Percentiles rank a stretch among this genome's conserved stretches.
Evolutionary conservation across 768 basidiomycete genomes (phyloP).

Genomic region (Calocybe gangraenosa): DNA sequence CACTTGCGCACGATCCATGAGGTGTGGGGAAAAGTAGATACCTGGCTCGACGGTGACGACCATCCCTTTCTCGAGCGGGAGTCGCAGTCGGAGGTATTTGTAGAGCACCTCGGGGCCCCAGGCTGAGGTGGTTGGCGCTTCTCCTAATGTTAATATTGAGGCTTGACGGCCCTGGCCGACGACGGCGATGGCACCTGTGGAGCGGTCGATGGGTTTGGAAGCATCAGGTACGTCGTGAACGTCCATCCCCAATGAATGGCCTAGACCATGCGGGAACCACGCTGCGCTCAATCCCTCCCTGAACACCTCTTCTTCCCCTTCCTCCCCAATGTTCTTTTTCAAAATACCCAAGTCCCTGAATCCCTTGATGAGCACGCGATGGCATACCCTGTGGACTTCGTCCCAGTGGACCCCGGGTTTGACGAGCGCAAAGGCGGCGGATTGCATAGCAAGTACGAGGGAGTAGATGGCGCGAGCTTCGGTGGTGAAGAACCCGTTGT

Average conservation of each 20-base stretch:
- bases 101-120: constrained; percentile 66
- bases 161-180: constrained; percentile 7
- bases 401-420: constrained; percentile 90
- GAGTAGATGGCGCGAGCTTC: constrained; percentile 82
- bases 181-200: constrained; percentile 31
- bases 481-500: constrained; percentile 82
- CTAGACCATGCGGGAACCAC: constrained; percentile 94
- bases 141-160: not conserved
- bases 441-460: constrained; percentile 89
- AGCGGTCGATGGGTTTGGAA: constrained; percentile 64
- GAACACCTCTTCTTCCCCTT: constrained; percentile 62
- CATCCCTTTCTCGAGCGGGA: constrained; percentile 75
- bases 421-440: constrained; percentile 65
- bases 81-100: constrained; percentile 71
- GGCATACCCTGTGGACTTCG: constrained; percentile 77
- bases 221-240: constrained; percentile 89
- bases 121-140: not conserved
- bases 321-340: constrained; percentile 52
- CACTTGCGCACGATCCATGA: constrained; percentile 63
- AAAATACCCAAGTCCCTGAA: constrained; percentile 87
- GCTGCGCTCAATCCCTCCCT: constrained; percentile 73
- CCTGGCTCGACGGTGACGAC: constrained; percentile 93
- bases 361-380: constrained; percentile 74
- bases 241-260: constrained; percentile 90
- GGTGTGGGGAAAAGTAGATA: constrained; percentile 78